A percentile compares a stretch with the other conserved stretches of the same genome.
These are phyloP conservation scores for Vanrija humicola DNA, from an alignment of 1,284 basidiomycete species.

Conservation along the genomic window DNA sequence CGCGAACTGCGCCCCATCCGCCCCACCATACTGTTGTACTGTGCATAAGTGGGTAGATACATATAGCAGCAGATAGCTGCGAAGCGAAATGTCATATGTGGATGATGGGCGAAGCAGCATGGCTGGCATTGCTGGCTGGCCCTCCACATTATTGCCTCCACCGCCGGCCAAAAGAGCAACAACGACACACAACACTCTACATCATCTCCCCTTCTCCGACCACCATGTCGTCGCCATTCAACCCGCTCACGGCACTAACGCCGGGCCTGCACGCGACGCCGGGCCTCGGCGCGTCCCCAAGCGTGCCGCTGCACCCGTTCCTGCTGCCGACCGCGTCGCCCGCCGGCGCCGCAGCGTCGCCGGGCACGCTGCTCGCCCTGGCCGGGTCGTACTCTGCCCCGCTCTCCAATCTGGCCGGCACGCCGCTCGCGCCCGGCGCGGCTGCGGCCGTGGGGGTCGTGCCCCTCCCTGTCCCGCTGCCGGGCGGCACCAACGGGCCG, in stretches of 20 bases:
- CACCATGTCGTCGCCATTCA: constrained; percentile 22
- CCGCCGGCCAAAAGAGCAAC: too few relatives aligned
- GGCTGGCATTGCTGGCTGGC: too few relatives aligned
- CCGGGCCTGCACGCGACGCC: not conserved
- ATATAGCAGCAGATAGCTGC: too few relatives aligned
- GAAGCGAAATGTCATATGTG: too few relatives aligned
- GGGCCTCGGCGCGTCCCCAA: not conserved
- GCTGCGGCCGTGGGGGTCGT: not conserved
- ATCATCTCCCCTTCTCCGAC: not conserved
- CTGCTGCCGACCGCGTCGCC: not conserved
- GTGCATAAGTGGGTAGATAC: too few relatives aligned
- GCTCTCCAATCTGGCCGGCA: not conserved
- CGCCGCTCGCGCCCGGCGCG: not conserved
- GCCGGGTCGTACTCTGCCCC: not conserved
- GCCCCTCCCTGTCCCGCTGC: not conserved
- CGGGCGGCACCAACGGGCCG: not conserved
- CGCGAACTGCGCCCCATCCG: too few relatives aligned
- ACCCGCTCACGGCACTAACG: constrained; percentile 9
- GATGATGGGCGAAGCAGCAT: too few relatives aligned
- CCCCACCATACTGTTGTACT: too few relatives aligned
- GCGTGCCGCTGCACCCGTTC: not conserved
- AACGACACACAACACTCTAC: too few relatives aligned
- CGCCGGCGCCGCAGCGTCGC: not conserved
- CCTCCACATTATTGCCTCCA: too few relatives aligned
- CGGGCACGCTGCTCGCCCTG: not conserved